phyloP scores from a whole-genome alignment of 2,329 filamentous ascomycete genomes.

The Trichothecium sympodiale region DNA sequence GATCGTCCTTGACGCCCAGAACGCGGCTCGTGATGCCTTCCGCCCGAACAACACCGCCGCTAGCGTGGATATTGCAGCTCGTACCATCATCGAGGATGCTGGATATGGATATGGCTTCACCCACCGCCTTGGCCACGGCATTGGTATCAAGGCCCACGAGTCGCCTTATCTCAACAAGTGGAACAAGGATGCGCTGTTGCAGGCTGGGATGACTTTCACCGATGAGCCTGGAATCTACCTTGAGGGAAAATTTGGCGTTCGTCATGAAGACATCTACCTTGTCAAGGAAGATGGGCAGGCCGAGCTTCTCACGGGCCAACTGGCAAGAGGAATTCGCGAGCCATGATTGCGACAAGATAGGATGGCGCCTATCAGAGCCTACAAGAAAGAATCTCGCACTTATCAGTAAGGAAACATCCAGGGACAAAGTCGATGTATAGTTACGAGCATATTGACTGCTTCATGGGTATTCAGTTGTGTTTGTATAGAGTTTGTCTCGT shows the following conservation, averaged over 20 bases:
- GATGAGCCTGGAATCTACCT: conserved; percentile 54
- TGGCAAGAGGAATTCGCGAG: conserved; percentile 20
- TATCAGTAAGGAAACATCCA: too few species aligned
- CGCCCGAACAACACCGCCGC: conserved; percentile 42
- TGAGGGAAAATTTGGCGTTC: conserved; percentile 46
- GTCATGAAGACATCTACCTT: conserved; percentile 51
- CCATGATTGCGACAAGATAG: too few species aligned
- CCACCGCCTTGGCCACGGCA: conserved; percentile 51
- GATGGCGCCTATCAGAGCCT: too few species aligned
- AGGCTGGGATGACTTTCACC: conserved; percentile 51
- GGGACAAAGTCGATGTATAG: too few species aligned
- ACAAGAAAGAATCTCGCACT: too few species aligned
- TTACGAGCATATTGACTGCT: too few species aligned
- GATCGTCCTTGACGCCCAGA: conserved; percentile 51
- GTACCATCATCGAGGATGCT: conserved; percentile 42
- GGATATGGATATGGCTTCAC: conserved; percentile 50
- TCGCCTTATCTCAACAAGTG: conserved; percentile 54
- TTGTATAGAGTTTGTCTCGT: too few species aligned
- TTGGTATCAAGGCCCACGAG: conserved; percentile 57
- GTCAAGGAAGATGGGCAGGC: conserved; percentile 41
- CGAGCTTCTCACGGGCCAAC: conserved; percentile 18
- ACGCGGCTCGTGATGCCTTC: conserved; percentile 39
- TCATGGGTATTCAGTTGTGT: too few species aligned
- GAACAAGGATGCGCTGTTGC: conserved; percentile 34
- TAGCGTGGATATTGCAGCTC: conserved; percentile 48